Evolutionary conservation across 352 stramenopile genomes (phyloP), one percentile per base, ranked within the genome.

Genomic region (Halophytophthora batemanensis): DNA sequence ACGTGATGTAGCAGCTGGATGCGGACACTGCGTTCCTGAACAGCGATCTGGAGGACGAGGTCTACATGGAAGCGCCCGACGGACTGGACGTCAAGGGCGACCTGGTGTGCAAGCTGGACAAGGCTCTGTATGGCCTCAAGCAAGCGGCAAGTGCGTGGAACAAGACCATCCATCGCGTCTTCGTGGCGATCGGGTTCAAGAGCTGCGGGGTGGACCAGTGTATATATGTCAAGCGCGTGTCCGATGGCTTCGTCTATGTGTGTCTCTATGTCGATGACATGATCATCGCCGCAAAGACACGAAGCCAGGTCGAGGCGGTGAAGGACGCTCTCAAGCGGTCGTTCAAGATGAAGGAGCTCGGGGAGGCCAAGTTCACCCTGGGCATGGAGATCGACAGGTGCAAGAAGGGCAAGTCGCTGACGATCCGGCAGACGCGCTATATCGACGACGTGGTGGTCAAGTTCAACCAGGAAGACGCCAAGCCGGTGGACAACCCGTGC

Each of bases 21-120:
- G 61, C 61, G 2, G 61, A 75, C 14, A 74, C 57, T 14, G 65
- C 56, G 15, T 79, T 73, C 28, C 35, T 71, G 1, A 60, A 73
- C 33, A 64, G 50, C 38, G 34, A n/a, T n/a, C 31, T 60, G 11
- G 28, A 31, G 19, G 39, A 56, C 8, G 13, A 13, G 2, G 46
- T 61, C 1, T 58, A 56, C 45, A 53, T 60, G 49, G 46, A 68
- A 5, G 41, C 49, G 6, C 33, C 47, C 10, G n/a, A n/a, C n/a
- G n/a, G n/a, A n/a, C n/a, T n/a, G n/a, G n/a, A n/a, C n/a, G n/a
- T n/a, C n/a, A 10, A 38, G 10, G 15, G 25, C 1, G 3, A 42
- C 15, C 8, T 36, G 12, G 23, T 64, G 22, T 56, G 44, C 8
- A 21, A 55, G 37, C 37, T 69, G 11, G 6, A 53, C 17, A 60